These are phyloP conservation scores for Ophiostoma sp. DNA, from an alignment of 2,329 filamentous ascomycete genomes.

Conservation along the genomic window DNA sequence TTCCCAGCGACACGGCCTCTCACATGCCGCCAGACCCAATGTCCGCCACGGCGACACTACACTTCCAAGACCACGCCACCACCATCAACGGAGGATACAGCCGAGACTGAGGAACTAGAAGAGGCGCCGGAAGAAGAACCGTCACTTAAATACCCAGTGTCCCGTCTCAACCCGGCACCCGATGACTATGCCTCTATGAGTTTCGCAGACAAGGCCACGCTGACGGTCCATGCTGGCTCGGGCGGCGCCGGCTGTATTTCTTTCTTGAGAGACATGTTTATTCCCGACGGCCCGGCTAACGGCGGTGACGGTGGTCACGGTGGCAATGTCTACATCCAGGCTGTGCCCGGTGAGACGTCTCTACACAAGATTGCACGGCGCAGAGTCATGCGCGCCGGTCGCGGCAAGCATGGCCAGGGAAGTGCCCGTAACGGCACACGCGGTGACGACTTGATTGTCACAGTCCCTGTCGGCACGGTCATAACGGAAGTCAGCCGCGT, in stretches of 20 bases:
- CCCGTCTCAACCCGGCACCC: conserved; percentile 75
- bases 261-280: conserved; percentile 87
- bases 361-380: conserved; percentile 85
- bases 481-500: conserved; percentile 76
- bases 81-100: neutral
- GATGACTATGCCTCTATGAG: conserved; percentile 80
- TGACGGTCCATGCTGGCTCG: conserved; percentile 74
- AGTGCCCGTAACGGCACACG: conserved; percentile 71
- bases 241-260: conserved; percentile 94
- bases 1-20: conserved; percentile 26
- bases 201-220: conserved; percentile 82
- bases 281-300: conserved; percentile 86
- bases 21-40: conserved; percentile 19
- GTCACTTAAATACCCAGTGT: conserved; percentile 36
- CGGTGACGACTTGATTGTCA: conserved; percentile 83
- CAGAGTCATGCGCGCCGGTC: conserved; percentile 70
- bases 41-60: conserved; percentile 14
- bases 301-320: conserved; percentile 92
- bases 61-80: conserved; percentile 9
- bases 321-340: conserved; percentile 92
- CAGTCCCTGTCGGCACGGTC: conserved; percentile 90
- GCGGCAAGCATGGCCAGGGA: conserved; percentile 77
- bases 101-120: neutral
- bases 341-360: conserved; percentile 85
- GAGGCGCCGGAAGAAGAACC: conserved; percentile 27